Base-by-base conservation (phyloP, 75 land plant species). In the Selaginella tamariscina region DNA sequence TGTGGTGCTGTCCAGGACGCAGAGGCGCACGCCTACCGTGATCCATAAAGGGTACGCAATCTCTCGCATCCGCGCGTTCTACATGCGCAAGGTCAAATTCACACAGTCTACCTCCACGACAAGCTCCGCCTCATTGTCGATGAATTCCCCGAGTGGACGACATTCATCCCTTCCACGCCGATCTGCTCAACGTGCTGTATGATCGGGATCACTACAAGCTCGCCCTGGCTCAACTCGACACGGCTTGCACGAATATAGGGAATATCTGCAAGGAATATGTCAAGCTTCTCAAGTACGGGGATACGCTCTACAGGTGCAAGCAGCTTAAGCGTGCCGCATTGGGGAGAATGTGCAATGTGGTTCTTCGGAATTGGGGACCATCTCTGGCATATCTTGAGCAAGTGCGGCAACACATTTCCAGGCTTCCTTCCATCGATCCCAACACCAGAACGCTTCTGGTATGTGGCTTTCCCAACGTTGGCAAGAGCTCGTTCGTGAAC, bases 401-500 rank as follows among this genome's bases (percentile, higher is more conserved):
- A 20, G 54, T 49, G 11, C 54, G 54, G 18, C 54, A 49, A 20
- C 54, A 49, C 20, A 49, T 49, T 11, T 49, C 54, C 54, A 49
- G 54, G 20, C 54, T 49, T 49, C 54, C 54, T 49, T 49, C 54
- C 54, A 49, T 49, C 20, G 54, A 49, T 49, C 54, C 54, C 20
- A 49, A 49, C 54, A 49, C 54, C 20, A 49, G 54, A 49, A 49
- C 54, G 11, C 11, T 49, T 49, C 54, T 49, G 54, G 20, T 49
- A 49, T 49, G 54, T 49, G 54, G 54, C 18, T 49, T 11, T 49
- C 54, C 54, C 54, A 49, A 49, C 20, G 54, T 49, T 11, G 54
- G 54, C 20, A 49, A 49, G 54, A 49, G 54, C 54, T 49, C 54
- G 20, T 49, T 49, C 54, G 20, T 49, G 18, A 49, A 11, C 54